phyloP scores from a whole-genome alignment of 129 eudicot genomes.

The Smallanthus sonchifolius region DNA sequence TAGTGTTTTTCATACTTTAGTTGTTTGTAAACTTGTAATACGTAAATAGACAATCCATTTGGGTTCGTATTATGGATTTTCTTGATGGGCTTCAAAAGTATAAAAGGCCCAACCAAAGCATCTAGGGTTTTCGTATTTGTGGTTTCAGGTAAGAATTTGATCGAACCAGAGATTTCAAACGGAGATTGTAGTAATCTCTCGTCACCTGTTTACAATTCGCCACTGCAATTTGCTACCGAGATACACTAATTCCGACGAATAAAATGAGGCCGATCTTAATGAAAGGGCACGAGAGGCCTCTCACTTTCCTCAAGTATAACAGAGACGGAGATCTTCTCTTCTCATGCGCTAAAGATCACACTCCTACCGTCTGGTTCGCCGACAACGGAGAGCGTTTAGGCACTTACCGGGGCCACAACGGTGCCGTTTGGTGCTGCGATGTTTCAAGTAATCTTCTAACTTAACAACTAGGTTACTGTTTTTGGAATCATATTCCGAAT shows the following conservation, averaged over 20 bases:
- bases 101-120: neutral
- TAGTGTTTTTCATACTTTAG: too few species aligned
- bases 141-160: neutral
- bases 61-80: neutral
- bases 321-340: constrained; percentile 93
- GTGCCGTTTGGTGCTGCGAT: constrained; percentile 95
- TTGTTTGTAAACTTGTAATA: too few species aligned
- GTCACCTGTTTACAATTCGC: neutral
- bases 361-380: constrained; percentile 88
- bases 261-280: constrained; percentile 92
- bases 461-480: neutral
- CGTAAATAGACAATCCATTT: too few species aligned
- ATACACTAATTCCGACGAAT: neutral
- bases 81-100: neutral
- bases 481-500: too few species aligned
- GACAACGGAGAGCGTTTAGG: constrained; percentile 92
- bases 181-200: neutral
- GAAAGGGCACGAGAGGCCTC: constrained; percentile 98
- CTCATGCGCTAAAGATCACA: constrained; percentile 88
- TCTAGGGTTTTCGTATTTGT: neutral
- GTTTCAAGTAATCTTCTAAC: constrained; percentile 45
- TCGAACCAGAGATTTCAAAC: neutral
- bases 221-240: neutral
- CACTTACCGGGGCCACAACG: constrained; percentile 89
- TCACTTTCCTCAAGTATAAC: constrained; percentile 80